Evolutionary conservation across 495 filamentous ascomycete species (phyloP).

Genomic region (Entonaema liquescens): DNA sequence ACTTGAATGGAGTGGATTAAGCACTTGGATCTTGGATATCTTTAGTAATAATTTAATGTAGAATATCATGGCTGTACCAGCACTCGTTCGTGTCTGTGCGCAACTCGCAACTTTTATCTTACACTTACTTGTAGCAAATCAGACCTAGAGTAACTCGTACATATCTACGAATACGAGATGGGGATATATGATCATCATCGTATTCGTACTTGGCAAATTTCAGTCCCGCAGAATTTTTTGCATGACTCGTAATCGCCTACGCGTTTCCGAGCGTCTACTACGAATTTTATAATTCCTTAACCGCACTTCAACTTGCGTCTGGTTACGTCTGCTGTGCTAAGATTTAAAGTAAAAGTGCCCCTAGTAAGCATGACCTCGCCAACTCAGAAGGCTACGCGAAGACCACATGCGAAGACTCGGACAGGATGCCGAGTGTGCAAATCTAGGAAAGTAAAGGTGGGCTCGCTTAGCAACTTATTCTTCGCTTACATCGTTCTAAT

Average conservation of each 20-base stretch:
- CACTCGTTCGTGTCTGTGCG: slow-evolving; percentile 18
- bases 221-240: not conserved
- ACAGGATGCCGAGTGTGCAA: slow-evolving; percentile 40
- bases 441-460: slow-evolving; percentile 38
- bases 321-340: not conserved
- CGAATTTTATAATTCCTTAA: slow-evolving; percentile 15
- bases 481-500: slow-evolving; percentile 12
- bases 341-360: not conserved
- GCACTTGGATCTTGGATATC: not conserved
- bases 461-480: slow-evolving; percentile 1
- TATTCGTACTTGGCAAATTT: slow-evolving; percentile 21
- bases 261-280: slow-evolving; percentile 20
- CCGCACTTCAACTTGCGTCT: not conserved
- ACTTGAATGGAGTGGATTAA: not conserved
- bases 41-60: not conserved
- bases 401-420: slow-evolving; percentile 38
- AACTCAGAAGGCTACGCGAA: slow-evolving; percentile 27
- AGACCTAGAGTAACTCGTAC: slow-evolving; percentile 4
- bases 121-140: slow-evolving; percentile 29
- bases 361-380: slow-evolving; percentile 22
- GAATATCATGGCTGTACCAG: not conserved
- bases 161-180: slow-evolving; percentile 28
- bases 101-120: slow-evolving; percentile 35
- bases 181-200: not conserved
- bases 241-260: slow-evolving; percentile 33